Percentiles rank a stretch among this genome's conserved stretches.
These are phyloP conservation scores for Myxozyma vanderwaltii DNA, from an alignment of 805 yeast genomes.

Conservation along the genomic window DNA sequence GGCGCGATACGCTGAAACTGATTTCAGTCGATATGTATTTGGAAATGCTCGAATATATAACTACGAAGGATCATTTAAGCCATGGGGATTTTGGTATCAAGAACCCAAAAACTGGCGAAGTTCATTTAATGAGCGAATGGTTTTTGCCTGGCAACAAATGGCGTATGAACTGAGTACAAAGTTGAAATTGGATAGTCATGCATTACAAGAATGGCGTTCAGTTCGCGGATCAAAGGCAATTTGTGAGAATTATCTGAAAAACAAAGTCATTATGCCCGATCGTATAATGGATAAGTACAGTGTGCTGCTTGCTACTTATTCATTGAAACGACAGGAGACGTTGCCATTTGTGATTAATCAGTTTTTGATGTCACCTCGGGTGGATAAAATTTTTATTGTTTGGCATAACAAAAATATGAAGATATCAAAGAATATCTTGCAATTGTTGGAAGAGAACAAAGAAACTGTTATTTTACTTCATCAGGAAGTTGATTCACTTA, in stretches of 20 bases:
- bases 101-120: constrained; percentile 26
- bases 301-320: constrained; percentile 31
- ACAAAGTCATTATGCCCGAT: constrained; percentile 19
- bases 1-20: constrained; percentile 18
- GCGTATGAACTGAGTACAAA: constrained; percentile 21
- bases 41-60: constrained; percentile 29
- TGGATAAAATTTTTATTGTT: constrained; percentile 30
- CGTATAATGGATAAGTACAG: constrained; percentile 27
- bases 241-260: constrained; percentile 22
- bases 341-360: constrained; percentile 31
- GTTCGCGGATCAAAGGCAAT: constrained; percentile 27
- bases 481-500: constrained; percentile 31
- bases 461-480: constrained; percentile 25
- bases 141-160: constrained; percentile 27
- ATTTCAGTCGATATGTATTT: constrained; percentile 24
- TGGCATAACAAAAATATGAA: constrained; percentile 31
- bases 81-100: constrained; percentile 31
- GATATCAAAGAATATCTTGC: constrained; percentile 23
- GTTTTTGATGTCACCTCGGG: constrained; percentile 22
- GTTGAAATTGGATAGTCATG: constrained; percentile 21
- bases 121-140: constrained; percentile 28
- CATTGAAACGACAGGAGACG: constrained; percentile 31
- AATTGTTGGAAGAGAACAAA: constrained; percentile 15
- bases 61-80: constrained; percentile 31
- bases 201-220: constrained; percentile 24